phyloP scores from a whole-genome alignment of 768 basidiomycete genomes.

The Hericium rajendrae region DNA sequence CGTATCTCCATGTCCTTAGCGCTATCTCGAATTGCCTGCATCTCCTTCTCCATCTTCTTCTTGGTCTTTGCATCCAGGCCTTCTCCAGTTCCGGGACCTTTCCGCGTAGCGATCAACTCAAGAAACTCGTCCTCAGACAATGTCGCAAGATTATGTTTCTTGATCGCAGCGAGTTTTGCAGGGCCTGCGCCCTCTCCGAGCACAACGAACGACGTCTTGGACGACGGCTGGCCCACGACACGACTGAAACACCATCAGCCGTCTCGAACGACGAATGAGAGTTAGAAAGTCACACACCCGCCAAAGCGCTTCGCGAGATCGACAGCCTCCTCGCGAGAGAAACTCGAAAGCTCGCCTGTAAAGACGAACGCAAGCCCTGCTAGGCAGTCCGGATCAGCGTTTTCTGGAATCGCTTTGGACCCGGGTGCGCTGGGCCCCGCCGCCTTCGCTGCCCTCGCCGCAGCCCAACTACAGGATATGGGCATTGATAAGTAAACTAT shows the following conservation, averaged over 20 bases:
- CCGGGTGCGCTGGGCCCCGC: constrained; percentile 51
- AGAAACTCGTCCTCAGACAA: constrained; percentile 85
- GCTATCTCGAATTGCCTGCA: constrained; percentile 58
- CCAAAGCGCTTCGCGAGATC: constrained; percentile 91
- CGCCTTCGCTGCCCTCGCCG: constrained; percentile 49
- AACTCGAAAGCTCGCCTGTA: constrained; percentile 82
- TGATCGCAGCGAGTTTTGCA: constrained; percentile 77
- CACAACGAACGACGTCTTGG: constrained; percentile 83
- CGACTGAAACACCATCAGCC: constrained; percentile 39
- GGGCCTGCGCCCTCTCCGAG: constrained; percentile 84
- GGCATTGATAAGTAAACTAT: background rate
- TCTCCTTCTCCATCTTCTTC: constrained; percentile 76
- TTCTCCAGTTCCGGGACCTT: constrained; percentile 32
- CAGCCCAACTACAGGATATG: constrained; percentile 31
- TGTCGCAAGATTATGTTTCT: constrained; percentile 67
- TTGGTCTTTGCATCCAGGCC: constrained; percentile 67
- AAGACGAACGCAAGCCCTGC: constrained; percentile 89
- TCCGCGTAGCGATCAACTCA: constrained; percentile 66
- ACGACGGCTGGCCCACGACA: constrained; percentile 80
- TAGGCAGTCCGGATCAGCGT: constrained; percentile 74
- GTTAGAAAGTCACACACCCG: constrained; percentile 45
- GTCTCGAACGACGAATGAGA: background rate
- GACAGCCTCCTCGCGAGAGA: constrained; percentile 78
- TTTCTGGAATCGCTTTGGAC: constrained; percentile 51
- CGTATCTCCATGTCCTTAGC: constrained; percentile 73